These are phyloP conservation scores for Fusarium secorum DNA, from an alignment of 2,329 filamentous ascomycete genomes.

Conservation along the genomic window DNA sequence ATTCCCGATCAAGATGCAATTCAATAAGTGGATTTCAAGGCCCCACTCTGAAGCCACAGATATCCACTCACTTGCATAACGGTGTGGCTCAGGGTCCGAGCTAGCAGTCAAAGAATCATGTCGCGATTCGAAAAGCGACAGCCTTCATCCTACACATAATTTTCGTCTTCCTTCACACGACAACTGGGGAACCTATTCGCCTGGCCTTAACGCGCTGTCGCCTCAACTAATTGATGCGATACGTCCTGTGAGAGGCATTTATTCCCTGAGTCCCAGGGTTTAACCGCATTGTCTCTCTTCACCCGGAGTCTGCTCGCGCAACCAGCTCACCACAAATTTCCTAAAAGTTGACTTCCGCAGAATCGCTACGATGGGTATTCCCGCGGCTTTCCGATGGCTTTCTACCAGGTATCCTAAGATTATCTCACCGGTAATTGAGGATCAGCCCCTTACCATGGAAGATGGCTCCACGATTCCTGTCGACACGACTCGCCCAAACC, in stretches of 20 bases:
- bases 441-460: slow-evolving; percentile 77
- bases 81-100: not conserved
- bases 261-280: not conserved
- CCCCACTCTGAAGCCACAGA: not conserved
- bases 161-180: not conserved
- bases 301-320: not conserved
- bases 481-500: slow-evolving; percentile 84
- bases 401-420: slow-evolving; percentile 98
- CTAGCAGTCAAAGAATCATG: slow-evolving; percentile 26
- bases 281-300: not conserved
- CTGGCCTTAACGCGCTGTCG: not conserved
- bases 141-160: slow-evolving; percentile 1
- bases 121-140: slow-evolving; percentile 20
- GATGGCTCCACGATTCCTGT: slow-evolving; percentile 87
- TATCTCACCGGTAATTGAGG: slow-evolving; percentile 88
- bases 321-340: slow-evolving; percentile 4
- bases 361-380: slow-evolving; percentile 80
- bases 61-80: not conserved
- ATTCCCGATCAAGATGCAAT: not conserved
- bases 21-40: not conserved
- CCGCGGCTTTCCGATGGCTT: slow-evolving; percentile 94
- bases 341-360: not conserved
- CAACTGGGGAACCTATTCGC: not conserved
- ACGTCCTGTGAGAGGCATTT: not conserved
- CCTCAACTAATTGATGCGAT: slow-evolving; percentile 9